Base-by-base conservation (phyloP, 441 rosid genomes). In the Cnidoscolus chayamansa region DNA sequence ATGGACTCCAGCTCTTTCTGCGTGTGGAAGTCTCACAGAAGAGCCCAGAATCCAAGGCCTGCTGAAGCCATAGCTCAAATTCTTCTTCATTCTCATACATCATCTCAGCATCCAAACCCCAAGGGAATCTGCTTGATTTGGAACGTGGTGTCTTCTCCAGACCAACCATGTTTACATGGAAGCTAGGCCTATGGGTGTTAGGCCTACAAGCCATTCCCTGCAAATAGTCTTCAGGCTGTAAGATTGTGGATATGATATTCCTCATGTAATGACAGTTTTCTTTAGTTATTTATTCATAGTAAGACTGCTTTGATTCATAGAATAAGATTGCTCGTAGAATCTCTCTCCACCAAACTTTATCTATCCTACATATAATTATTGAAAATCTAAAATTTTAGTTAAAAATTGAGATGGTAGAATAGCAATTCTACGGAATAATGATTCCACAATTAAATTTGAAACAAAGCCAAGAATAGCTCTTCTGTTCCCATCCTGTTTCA, bases 1-100 rank as follows among this genome's bases (percentile, higher is more conserved):
- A 96, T 9, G 97, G 98, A 71, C 98, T 91, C 99, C 99, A 96
- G 81, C 96, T 96, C 81, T 92, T 93, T 78, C 93, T 87, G n/a
- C 97, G 94, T 74, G 87, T 86, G 6, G 97, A 84, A 60, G 96
- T 87, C 79, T 96, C 99, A 6, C 90, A 91, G 56, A 96, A 96
- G 71, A 93, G 90, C 65, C 99, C 99, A 25, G 97, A 89, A 69
- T 97, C 98, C 54, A 96, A 81, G 37, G 97, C 98, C 73, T 93
- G 97, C 82, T 92, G 96, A 75, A 92, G 93, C 98, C 99, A 93
- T 45, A 89, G 70, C 78, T 93, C 97, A 30, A 96, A 93, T 81
- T 91, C 97, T 62, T 91, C 98, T 6, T 91, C 97, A 12, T 93
- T 93, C 56, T 91, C 98, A 60, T 88, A 93, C 85, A 89, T 93